Base-by-base conservation (phyloP, 176 grass and related monocot genomes). In the Oryza officinalis region DNA sequence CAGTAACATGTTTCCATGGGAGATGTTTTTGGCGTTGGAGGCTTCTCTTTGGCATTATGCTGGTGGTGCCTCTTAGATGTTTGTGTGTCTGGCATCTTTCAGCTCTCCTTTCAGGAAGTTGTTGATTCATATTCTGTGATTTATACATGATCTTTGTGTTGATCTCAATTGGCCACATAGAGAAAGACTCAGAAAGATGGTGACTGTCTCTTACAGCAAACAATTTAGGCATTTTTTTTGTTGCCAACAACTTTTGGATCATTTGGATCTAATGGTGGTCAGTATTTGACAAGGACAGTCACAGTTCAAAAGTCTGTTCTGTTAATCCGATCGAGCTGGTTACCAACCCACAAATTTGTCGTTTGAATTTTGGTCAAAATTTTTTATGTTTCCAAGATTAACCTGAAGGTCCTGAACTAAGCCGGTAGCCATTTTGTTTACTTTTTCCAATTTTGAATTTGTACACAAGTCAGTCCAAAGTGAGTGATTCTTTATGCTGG, bases 21-120 rank as follows among this genome's bases (percentile, higher is more conserved):
- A 65, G 40, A 14, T 65, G 20, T 45, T 71, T 71, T 11, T 10
- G 57, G 22, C 57, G 23, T 60, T n/a, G 26, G 11, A 59, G 32
- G 41, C 41, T 89, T 44, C 0, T 28, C 60, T 81, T 59, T 70
- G 18, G 26, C 67, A 77, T 57, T 76, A 65, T 80, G 76, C 28
- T 80, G 77, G 17, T 84, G n/a, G 30, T 50, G 32, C 72, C 43
- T 77, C 49, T 72, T 43, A 66, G 65, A 27, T 82, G 76, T 76
- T 79, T 81, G 31, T 13, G 17, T 35, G 63, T 75, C 52, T 54
- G 76, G 65, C 65, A 76, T 81, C 72, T 76, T 23, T 77, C 65
- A 77, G 67, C 59, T 73, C 84, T 86, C 67, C 9, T 87, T 86
- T 86, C 84, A 63, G 17, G 40, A 25, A 74, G 68, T 80, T 22